Percentiles rank a stretch among this genome's conserved stretches.
Conservation (phyloP, 768 basidiomycete species). For the Lactifluus piperatus region DNA sequence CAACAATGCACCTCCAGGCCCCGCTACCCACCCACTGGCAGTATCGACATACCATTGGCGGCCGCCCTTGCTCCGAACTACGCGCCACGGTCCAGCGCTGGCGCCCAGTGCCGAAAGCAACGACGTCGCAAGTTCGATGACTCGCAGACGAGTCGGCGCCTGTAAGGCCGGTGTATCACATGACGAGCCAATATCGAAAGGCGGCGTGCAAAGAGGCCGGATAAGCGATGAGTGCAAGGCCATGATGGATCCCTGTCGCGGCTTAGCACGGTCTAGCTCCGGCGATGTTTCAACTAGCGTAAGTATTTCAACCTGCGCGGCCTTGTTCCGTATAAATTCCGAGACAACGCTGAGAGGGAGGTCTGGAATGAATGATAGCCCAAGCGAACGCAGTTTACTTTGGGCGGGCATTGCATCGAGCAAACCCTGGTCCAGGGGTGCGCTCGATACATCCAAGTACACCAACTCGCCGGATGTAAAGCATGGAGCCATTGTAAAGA, state of each 20-base stretch:
- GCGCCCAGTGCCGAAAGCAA: constrained; percentile 65
- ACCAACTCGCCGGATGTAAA: constrained; percentile 65
- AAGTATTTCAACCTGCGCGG: constrained; percentile 75
- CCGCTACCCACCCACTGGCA: constrained; percentile 71
- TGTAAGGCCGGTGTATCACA: constrained; percentile 27
- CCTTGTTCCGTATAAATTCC: constrained; percentile 58
- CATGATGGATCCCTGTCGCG: constrained; percentile 65
- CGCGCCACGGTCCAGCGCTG: constrained; percentile 81
- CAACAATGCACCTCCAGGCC: constrained; percentile 33
- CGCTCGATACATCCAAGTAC: constrained; percentile 86
- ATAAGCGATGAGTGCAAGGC: constrained; percentile 72
- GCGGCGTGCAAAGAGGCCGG: constrained; percentile 69
- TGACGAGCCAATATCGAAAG: constrained; percentile 55
- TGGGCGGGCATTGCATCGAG: constrained; percentile 48
- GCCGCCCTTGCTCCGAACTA: constrained; percentile 86
- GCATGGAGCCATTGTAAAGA: constrained; percentile 70
- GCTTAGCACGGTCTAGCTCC: constrained; percentile 43
- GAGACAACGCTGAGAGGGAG: constrained; percentile 59
- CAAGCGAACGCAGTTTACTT: constrained; percentile 74
- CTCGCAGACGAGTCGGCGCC: constrained; percentile 67
- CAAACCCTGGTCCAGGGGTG: constrained; percentile 52
- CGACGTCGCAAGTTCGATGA: constrained; percentile 74
- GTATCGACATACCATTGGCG: constrained; percentile 94
- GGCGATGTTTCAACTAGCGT: constrained; percentile 57
- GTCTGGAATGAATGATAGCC: constrained; percentile 76